A percentile compares a stretch with the other conserved stretches of the same genome.
These are phyloP conservation scores for Diaporthe citrichinensis DNA, from an alignment of 2,329 filamentous ascomycete species.

Conservation along the genomic window DNA sequence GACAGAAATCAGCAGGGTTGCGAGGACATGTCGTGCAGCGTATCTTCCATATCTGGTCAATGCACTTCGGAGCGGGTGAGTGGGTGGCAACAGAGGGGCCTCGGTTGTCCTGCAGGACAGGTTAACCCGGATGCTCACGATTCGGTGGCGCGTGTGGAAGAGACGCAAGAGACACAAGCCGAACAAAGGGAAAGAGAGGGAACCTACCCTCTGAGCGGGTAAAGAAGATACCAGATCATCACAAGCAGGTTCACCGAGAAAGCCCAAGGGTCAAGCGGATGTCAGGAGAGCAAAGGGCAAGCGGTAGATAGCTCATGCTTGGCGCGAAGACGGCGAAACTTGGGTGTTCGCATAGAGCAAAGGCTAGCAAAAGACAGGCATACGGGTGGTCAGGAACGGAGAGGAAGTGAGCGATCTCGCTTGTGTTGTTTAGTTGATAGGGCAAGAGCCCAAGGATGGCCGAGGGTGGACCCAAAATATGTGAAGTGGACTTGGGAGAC, in stretches of 20 bases:
- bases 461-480: constrained; percentile 1
- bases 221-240: constrained; percentile 85
- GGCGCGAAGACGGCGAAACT: constrained; percentile 27
- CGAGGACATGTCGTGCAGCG: constrained; percentile 80
- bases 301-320: constrained; percentile 41
- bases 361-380: neutral
- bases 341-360: constrained; percentile 2
- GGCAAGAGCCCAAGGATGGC: neutral
- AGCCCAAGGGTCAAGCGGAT: constrained; percentile 29
- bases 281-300: constrained; percentile 9
- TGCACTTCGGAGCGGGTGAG: constrained; percentile 74
- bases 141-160: neutral
- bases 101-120: constrained; percentile 74
- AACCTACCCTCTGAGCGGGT: constrained; percentile 81
- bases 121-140: constrained; percentile 1
- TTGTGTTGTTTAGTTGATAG: neutral
- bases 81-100: constrained; percentile 74
- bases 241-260: constrained; percentile 42
- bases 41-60: constrained; percentile 80
- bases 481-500: neutral
- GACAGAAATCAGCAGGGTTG: constrained; percentile 81
- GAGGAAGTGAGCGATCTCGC: neutral
- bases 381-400: neutral
- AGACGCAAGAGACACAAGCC: constrained; percentile 43
- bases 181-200: constrained; percentile 33